phyloP scores from a whole-genome alignment of 805 yeast species.

The Ogataea zsoltii region DNA sequence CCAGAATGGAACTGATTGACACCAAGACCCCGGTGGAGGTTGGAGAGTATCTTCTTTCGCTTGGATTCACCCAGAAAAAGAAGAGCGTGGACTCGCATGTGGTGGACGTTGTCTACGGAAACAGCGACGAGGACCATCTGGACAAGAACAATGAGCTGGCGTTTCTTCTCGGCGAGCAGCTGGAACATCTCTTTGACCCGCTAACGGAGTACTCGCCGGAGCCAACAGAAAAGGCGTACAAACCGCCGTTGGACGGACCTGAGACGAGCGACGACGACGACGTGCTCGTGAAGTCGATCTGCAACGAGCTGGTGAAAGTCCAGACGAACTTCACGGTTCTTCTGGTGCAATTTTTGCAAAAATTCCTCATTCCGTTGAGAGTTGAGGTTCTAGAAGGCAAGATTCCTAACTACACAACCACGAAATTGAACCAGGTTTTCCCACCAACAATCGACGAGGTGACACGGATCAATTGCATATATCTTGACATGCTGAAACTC shows the following conservation, averaged over 20 bases:
- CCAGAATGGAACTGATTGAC: slow-evolving; percentile 56
- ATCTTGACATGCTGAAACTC: slow-evolving; percentile 68
- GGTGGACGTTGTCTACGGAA: slow-evolving; percentile 73
- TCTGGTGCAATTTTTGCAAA: slow-evolving; percentile 73
- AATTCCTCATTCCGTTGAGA: slow-evolving; percentile 76
- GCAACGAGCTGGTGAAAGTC: slow-evolving; percentile 64
- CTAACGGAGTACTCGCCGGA: slow-evolving; percentile 91
- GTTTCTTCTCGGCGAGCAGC: slow-evolving; percentile 75
- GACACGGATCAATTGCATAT: slow-evolving; percentile 83
- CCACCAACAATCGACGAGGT: slow-evolving; percentile 97
- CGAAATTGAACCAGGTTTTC: slow-evolving; percentile 72
- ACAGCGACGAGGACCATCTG: slow-evolving; percentile 19
- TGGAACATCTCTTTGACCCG: slow-evolving; percentile 89
- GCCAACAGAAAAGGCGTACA: slow-evolving; percentile 69
- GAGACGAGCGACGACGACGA: slow-evolving; percentile 28
- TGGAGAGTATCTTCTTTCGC: slow-evolving; percentile 55
- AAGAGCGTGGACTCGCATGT: slow-evolving; percentile 48
- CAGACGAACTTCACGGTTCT: slow-evolving; percentile 76
- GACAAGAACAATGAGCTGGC: slow-evolving; percentile 78
- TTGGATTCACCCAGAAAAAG: slow-evolving; percentile 57
- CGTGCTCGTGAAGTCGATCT: slow-evolving; percentile 48
- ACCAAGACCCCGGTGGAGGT: slow-evolving; percentile 54
- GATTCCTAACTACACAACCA: slow-evolving; percentile 53
- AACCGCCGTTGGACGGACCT: slow-evolving; percentile 47
- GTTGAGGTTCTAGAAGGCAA: slow-evolving; percentile 61